These are phyloP conservation scores for Thelonectria blattea DNA, from an alignment of 2,329 filamentous ascomycete species.

Conservation along the genomic window DNA sequence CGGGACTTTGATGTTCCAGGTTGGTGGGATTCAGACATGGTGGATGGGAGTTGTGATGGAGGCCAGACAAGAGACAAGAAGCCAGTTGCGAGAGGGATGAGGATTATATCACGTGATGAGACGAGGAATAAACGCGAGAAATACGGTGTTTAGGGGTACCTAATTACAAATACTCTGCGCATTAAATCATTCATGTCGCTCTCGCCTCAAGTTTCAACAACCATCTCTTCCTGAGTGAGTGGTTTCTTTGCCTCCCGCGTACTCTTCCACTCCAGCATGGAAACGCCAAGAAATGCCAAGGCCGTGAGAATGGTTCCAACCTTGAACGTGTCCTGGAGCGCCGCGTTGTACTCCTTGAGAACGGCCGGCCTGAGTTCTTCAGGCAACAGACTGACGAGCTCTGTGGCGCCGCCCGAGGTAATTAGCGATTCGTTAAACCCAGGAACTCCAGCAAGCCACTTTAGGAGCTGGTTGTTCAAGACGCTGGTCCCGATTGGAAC, in stretches of 20 bases:
- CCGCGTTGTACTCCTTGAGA: not conserved
- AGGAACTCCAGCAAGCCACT: not conserved
- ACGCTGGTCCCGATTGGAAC: constrained; percentile 1
- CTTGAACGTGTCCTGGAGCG: not conserved
- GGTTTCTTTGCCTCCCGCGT: not conserved
- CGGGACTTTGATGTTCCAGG: not conserved
- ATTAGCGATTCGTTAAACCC: not conserved
- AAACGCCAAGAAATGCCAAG: not conserved
- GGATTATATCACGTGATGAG: no score
- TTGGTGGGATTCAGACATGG: not conserved
- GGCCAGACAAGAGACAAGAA: no score
- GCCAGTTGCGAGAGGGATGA: no score
- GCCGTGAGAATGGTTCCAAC: not conserved
- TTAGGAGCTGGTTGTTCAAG: not conserved
- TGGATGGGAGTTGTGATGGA: not conserved
- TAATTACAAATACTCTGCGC: no score
- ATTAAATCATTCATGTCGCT: not conserved
- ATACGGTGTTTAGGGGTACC: no score
- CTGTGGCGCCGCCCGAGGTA: not conserved
- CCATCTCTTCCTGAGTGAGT: not conserved
- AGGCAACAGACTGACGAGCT: not conserved
- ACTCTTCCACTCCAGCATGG: not conserved
- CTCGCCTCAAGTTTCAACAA: not conserved
- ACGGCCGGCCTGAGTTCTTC: not conserved
- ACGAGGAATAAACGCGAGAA: no score